phyloP scores from a whole-genome alignment of 495 filamentous ascomycete genomes.

The Xylaria acuta region DNA sequence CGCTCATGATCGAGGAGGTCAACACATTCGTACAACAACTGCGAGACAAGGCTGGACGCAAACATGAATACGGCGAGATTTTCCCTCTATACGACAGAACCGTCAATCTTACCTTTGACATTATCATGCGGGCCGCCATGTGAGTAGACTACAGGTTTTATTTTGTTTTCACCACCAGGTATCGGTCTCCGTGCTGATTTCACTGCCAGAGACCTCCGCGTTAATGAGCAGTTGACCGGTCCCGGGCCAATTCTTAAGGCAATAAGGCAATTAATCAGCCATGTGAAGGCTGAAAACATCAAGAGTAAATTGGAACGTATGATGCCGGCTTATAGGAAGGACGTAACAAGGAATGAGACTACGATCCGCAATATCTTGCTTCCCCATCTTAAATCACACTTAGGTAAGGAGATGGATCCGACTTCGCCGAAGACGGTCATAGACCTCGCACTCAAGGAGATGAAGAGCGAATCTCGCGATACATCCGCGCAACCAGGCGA shows the following conservation, averaged over 20 bases:
- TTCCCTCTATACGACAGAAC: slow-evolving; percentile 33
- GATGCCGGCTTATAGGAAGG: not conserved
- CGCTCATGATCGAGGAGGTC: slow-evolving; percentile 39
- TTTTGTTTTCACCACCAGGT: not conserved
- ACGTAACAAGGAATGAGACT: not conserved
- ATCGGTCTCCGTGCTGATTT: not conserved
- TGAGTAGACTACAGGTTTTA: not conserved
- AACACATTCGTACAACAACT: slow-evolving; percentile 34
- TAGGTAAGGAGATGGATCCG: not conserved
- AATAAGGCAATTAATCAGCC: not conserved
- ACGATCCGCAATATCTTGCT: slow-evolving; percentile 24
- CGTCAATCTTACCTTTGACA: slow-evolving; percentile 26
- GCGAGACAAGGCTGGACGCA: slow-evolving; percentile 26
- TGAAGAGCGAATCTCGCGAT: not conserved
- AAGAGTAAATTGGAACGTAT: not conserved
- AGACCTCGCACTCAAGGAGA: slow-evolving; percentile 23
- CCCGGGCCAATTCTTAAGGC: slow-evolving; percentile 6
- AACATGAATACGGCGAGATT: slow-evolving; percentile 34
- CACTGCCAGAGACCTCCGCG: not conserved
- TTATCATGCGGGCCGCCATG: slow-evolving; percentile 36
- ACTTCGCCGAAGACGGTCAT: slow-evolving; percentile 14
- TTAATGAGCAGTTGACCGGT: slow-evolving; percentile 3
- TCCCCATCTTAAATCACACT: not conserved
- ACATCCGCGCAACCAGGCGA: too few relatives aligned
- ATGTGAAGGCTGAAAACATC: not conserved